These are phyloP conservation scores for Aureobasidium sp. DNA, from an alignment of 2,329 filamentous ascomycete genomes.

Conservation along the genomic window DNA sequence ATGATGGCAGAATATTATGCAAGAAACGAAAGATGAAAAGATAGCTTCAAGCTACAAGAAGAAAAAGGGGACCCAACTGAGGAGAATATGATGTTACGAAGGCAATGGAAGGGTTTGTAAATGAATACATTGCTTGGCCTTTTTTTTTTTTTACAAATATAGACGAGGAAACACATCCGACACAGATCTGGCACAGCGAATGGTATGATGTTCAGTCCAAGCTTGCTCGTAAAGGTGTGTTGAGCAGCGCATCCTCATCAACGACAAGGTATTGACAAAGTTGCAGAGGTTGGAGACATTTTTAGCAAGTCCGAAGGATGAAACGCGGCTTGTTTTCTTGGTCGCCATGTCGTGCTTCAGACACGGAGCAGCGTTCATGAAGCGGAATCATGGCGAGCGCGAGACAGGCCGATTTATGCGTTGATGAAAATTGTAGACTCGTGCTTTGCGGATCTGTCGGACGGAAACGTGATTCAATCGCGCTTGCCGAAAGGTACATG, in stretches of 20 bases:
- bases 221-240: neutral
- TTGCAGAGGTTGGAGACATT: neutral
- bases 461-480: no score
- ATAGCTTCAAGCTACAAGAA: neutral
- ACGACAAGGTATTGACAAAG: neutral
- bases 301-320: constrained; percentile 11
- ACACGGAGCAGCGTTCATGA: no score
- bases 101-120: neutral
- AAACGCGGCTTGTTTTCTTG: neutral
- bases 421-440: no score
- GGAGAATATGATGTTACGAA: neutral
- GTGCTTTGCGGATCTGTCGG: no score
- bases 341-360: neutral
- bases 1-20: neutral
- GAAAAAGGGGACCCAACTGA: neutral
- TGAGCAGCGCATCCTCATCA: no score
- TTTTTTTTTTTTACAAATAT: constrained; percentile 1
- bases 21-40: neutral
- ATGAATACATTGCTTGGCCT: neutral
- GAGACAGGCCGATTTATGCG: no score
- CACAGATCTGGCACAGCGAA: constrained; percentile 5
- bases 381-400: no score
- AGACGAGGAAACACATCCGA: constrained; percentile 1
- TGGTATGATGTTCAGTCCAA: neutral
- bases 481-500: no score